A percentile compares a stretch with the other conserved stretches of the same genome.
Evolutionary conservation across 495 filamentous ascomycete species (phyloP).

Genomic region (Penicillium argentinense): DNA sequence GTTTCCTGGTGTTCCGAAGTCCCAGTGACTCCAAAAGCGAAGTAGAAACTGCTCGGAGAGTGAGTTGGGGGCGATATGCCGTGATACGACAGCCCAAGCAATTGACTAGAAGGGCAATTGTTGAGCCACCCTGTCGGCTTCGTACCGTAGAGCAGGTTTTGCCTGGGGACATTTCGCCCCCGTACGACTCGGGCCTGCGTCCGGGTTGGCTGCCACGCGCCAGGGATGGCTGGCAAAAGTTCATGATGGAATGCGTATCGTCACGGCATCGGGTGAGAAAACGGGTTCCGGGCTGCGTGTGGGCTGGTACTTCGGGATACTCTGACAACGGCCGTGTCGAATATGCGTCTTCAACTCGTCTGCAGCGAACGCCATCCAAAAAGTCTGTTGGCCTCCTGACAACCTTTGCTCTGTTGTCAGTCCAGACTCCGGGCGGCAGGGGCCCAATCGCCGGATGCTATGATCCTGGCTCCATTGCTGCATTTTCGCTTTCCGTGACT

Average conservation of each 20-base stretch:
- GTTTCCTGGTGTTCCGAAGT: constrained; percentile 19
- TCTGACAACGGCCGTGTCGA: constrained; percentile 1
- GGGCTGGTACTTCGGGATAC: too few species aligned
- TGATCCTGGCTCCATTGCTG: constrained; percentile 5
- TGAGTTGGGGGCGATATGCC: constrained; percentile 5
- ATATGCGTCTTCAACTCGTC: constrained; percentile 8
- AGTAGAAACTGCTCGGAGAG: constrained; percentile 5
- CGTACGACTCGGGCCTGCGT: constrained; percentile 13
- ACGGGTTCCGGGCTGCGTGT: too few species aligned
- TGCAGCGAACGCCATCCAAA: constrained; percentile 17
- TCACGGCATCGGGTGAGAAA: constrained; percentile 4
- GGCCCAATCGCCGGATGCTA: constrained; percentile 5
- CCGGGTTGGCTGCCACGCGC: constrained; percentile 20
- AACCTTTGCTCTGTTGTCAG: constrained; percentile 3
- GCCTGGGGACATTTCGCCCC: constrained; percentile 6
- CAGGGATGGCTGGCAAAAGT: constrained; percentile 17
- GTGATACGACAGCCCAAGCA: constrained; percentile 10
- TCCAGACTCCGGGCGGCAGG: neutral
- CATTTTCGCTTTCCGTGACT: constrained; percentile 6
- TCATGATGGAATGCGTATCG: constrained; percentile 8
- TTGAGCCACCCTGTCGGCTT: constrained; percentile 15
- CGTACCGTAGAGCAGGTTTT: constrained; percentile 21
- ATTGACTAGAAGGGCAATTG: constrained; percentile 25
- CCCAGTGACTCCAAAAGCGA: constrained; percentile 19
- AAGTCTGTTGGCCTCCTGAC: constrained; percentile 16